Base-by-base conservation (phyloP, 1,284 basidiomycete genomes). In the Amanita bisporigera region DNA sequence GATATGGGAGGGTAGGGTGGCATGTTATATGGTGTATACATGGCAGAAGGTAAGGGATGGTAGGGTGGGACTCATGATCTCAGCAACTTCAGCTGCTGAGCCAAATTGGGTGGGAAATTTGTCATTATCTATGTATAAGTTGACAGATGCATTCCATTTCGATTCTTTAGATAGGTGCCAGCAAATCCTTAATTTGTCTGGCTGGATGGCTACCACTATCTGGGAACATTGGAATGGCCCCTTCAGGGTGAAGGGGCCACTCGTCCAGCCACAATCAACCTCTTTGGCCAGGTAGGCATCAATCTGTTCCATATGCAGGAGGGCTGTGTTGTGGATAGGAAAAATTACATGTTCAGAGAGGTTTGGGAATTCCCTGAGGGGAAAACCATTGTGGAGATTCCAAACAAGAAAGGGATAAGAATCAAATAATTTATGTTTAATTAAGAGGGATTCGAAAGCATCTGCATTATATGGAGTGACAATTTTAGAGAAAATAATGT, bases 341-440 rank as follows among this genome's bases (percentile, higher is more conserved):
- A 67, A 61, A 41, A 72, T 68, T 3, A 66, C 58, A 19, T 67
- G 64, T 21, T 40, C 12, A 21, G 41, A 2, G 15, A 70, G 55
- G 3, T 14, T 17, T 3, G 70, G 70, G 7, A 71, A 47, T 31
- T 68, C 41, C 19, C 66, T 68, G 29, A 71, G 36, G 0, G 70
- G 70, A 52, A 71, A 71, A 29, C 70, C 66, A 19, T 61, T 24
- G 2, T 15, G 17, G 14, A 71, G 64, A 21, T 71, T 67, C 3
- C 50, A 3, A 21, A 68, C 49, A 9, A 71, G 64, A 26, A 52
- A 31, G 1, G 70, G 68, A 36, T 68, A 69, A 15, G 12, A 9
- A 6, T 41, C 6, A 0, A 29, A 3, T 6, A 69, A 24, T 24
- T 64, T 55, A 15, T 52, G 50, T 40, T 45, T 47, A 24, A 7